A percentile compares a stretch with the other conserved stretches of the same genome.
Conservation (phyloP, 164 flowering plant genomes). For the Umbellularia californica region DNA sequence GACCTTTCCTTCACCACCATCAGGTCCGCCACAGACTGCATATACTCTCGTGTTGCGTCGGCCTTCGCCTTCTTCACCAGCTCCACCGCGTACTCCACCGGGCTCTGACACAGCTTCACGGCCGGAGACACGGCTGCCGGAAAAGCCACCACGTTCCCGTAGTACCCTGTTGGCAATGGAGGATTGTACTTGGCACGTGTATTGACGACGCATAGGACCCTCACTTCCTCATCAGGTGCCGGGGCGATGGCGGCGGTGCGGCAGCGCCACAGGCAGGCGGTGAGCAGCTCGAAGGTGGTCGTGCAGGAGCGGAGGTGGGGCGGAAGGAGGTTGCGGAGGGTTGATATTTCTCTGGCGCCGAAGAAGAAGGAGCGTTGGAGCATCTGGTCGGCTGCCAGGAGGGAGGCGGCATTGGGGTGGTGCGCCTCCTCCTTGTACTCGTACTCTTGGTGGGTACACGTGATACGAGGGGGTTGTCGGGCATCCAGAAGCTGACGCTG, state of each 20-base stretch:
- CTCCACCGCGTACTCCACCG: constrained; percentile 25
- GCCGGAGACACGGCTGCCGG: constrained; percentile 18
- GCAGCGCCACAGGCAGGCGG: constrained; percentile 35
- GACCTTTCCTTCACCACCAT: constrained; percentile 31
- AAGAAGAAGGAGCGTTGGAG: constrained; percentile 26
- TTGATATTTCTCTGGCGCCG: constrained; percentile 13
- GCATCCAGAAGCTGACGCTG: constrained; percentile 22
- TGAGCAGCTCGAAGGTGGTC: constrained; percentile 26
- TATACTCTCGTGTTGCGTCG: constrained; percentile 27
- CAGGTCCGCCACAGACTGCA: constrained; percentile 29
- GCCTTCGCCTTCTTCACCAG: constrained; percentile 22
- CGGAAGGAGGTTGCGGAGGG: constrained; percentile 12
- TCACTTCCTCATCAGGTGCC: constrained; percentile 22
- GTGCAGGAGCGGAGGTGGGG: constrained; percentile 11
- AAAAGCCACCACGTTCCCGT: constrained; percentile 23
- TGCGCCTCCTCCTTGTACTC: constrained; percentile 7
- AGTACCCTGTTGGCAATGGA: constrained; percentile 24
- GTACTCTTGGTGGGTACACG: constrained; percentile 23
- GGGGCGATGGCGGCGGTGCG: constrained; percentile 27
- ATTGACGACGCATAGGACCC: constrained; percentile 17
- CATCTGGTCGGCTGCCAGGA: constrained; percentile 11
- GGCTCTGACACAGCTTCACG: constrained; percentile 12
- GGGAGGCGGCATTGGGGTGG: constrained; percentile 8
- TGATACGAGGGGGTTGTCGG: constrained; percentile 18
- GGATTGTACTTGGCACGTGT: constrained; percentile 13